Evolutionary conservation across 805 yeast species (phyloP).

Genomic region (Limtongia smithiae): DNA sequence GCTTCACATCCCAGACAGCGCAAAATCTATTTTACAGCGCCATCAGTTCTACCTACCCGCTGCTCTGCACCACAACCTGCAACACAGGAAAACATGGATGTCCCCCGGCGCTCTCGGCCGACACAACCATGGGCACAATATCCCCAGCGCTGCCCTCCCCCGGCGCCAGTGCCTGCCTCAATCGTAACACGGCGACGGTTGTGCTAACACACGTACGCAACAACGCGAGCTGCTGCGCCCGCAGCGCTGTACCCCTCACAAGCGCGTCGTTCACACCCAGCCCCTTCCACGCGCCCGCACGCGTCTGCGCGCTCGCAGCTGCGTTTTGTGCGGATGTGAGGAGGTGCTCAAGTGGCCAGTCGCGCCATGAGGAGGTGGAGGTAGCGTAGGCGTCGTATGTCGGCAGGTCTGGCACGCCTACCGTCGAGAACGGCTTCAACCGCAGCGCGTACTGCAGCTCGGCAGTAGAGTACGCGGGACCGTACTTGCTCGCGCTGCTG

Average conservation of each 20-base stretch:
- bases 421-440: slow-evolving; percentile 73
- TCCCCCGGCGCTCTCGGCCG: slow-evolving; percentile 38
- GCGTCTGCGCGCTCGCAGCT: slow-evolving; percentile 1
- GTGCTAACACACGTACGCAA: slow-evolving; percentile 18
- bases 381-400: slow-evolving; percentile 40
- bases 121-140: slow-evolving; percentile 18
- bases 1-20: too few species aligned
- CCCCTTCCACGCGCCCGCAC: slow-evolving; percentile 3
- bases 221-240: neutral
- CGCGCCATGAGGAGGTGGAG: too few species aligned
- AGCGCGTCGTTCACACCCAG: slow-evolving; percentile 5
- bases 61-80: too few species aligned
- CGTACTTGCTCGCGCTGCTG: neutral
- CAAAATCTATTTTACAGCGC: too few species aligned
- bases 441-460: slow-evolving; percentile 52
- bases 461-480: slow-evolving; percentile 21
- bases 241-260: neutral
- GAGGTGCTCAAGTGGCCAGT: neutral
- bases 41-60: too few species aligned
- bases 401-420: slow-evolving; percentile 73
- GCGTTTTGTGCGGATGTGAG: slow-evolving; percentile 2
- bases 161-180: slow-evolving; percentile 2
- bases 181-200: slow-evolving; percentile 9
- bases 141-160: neutral
- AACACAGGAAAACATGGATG: slow-evolving; percentile 50